Base-by-base conservation (phyloP, 306 rosid genomes). In the Malus orientalis region DNA sequence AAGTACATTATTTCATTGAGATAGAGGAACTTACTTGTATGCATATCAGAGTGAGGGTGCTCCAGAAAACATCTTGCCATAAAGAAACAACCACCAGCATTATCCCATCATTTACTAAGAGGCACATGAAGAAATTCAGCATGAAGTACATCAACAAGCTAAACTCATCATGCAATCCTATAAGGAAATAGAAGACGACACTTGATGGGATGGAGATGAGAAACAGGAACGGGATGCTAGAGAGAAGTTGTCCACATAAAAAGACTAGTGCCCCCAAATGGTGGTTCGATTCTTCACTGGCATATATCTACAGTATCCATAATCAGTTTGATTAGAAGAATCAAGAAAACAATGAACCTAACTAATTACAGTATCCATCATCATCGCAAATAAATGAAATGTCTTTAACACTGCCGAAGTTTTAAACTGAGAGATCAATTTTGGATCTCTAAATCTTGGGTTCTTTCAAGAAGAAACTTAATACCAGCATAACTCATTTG, bases 91-190 rank as follows among this genome's bases (percentile, higher is more conserved):
- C 82, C 59, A 91, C 80, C 12, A 96, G 92, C 89, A 96, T 90
- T 55, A 96, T 73, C 71, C 99, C 99, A 85, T 96, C 99, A n/a
- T 92, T 96, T 54, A 96, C 88, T 71, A 96, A 73, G 80, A 96
- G 86, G 79, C 92, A 85, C 90, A 91, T 84, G 86, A 96, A 96
- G 86, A 92, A 88, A 76, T 96, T 96, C 79, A 92, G 91, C 91
- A 92, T 97, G 20, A 96, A 96, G 93, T 96, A 96, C 99, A 96
- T 96, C 80, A 96, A 85, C 89, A 96, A 87, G 86, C 93, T 83
- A 81, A 96, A 96, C 71, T 92, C 93, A 71, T 96, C 99, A 55
- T 85, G 84, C 85, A 96, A 85, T 73, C 99, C 96, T 19, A 92
- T 63, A 11, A 96, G 88, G 89, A 96, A 96, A 83, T 96, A 96